A percentile compares a stretch with the other conserved stretches of the same genome.
These are phyloP conservation scores for Pleurotus sapidus DNA, from an alignment of 768 basidiomycete genomes.

Conservation along the genomic window DNA sequence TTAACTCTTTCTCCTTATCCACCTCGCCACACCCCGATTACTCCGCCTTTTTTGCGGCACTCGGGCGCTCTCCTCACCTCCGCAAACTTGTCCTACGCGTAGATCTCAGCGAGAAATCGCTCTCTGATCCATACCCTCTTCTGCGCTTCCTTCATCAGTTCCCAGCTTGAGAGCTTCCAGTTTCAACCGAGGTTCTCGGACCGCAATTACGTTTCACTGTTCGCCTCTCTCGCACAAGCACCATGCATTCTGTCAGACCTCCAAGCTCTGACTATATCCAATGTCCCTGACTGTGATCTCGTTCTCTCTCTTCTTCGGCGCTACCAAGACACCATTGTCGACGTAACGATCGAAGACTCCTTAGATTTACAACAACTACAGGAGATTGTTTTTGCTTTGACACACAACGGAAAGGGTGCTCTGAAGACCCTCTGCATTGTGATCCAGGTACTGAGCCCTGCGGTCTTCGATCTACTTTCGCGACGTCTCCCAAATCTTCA, in stretches of 20 bases:
- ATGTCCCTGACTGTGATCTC: background rate
- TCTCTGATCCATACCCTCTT: constrained; percentile 22
- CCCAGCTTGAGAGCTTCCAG: background rate
- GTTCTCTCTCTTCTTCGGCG: background rate
- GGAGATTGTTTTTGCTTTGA: background rate
- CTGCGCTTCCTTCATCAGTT: constrained; percentile 14
- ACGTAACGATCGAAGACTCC: background rate
- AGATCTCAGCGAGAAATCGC: constrained; percentile 16
- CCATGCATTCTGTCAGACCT: background rate
- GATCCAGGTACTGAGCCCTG: background rate
- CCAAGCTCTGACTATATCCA: background rate
- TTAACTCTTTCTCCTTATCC: constrained; percentile 28
- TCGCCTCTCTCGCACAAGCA: background rate
- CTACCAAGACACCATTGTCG: background rate
- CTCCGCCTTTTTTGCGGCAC: constrained; percentile 22
- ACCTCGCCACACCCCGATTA: constrained; percentile 29
- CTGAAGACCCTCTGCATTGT: background rate
- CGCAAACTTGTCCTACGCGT: constrained; percentile 19
- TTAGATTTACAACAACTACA: background rate
- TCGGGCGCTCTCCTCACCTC: constrained; percentile 24
- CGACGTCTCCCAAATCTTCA: background rate
- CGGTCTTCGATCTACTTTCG: background rate
- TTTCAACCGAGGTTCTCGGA: background rate
- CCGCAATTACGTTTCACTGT: background rate
- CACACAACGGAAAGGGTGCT: background rate